A percentile compares a stretch with the other conserved stretches of the same genome.
These are phyloP conservation scores for Hypholoma fasciculare DNA, from an alignment of 768 basidiomycete genomes.

Conservation along the genomic window DNA sequence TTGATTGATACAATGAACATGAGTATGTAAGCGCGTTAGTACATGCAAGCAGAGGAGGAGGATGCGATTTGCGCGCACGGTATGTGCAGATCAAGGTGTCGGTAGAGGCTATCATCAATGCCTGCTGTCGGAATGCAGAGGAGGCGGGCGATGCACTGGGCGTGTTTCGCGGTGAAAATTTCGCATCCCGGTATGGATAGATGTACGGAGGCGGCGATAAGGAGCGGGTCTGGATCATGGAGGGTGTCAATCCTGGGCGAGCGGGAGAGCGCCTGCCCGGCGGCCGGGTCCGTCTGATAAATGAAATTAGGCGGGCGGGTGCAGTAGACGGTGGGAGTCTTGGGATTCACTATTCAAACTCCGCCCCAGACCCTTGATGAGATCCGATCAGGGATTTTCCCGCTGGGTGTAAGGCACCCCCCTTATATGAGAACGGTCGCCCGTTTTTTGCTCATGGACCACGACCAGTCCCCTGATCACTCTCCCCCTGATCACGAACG, in stretches of 20 bases:
- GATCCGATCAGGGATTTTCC: constrained; percentile 2
- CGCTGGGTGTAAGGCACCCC: not conserved
- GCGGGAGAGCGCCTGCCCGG: not conserved
- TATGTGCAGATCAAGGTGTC: too few species aligned
- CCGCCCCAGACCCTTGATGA: not conserved
- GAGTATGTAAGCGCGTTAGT: too few species aligned
- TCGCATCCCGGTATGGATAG: too few species aligned
- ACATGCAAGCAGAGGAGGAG: too few species aligned
- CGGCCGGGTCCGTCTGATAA: not conserved
- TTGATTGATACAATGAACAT: too few species aligned
- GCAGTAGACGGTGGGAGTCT: not conserved
- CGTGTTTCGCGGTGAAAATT: not conserved
- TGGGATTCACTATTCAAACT: not conserved
- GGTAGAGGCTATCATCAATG: too few species aligned
- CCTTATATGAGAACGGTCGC: not conserved
- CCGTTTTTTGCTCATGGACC: not conserved
- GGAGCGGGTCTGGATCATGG: not conserved
- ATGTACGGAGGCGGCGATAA: not conserved
- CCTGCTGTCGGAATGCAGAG: too few species aligned
- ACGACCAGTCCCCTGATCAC: constrained; percentile 25
- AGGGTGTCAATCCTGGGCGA: not conserved
- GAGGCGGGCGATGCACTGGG: not conserved
- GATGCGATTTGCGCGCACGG: too few species aligned
- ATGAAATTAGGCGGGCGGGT: not conserved
- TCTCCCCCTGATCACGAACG: constrained; percentile 23